A percentile compares a stretch with the other conserved stretches of the same genome.
phyloP scores from a whole-genome alignment of 2,329 filamentous ascomycete genomes.

The Xylaria sp. region DNA sequence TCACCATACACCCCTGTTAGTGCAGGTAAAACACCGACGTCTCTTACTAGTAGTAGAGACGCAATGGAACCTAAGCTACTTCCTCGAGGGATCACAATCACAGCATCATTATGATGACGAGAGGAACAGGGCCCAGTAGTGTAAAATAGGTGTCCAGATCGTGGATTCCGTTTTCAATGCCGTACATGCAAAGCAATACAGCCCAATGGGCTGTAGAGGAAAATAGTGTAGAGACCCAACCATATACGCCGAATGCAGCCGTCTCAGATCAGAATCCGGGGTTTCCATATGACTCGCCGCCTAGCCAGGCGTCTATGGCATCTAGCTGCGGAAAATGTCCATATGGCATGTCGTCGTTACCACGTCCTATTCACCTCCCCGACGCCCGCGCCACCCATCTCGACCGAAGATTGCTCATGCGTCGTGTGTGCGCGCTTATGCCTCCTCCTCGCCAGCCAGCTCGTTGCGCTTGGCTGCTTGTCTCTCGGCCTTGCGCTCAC shows the following conservation, averaged over 20 bases:
- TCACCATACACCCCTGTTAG: background rate
- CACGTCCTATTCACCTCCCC: slow-evolving; percentile 40
- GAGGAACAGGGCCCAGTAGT: background rate
- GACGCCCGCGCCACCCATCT: slow-evolving; percentile 16
- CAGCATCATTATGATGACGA: background rate
- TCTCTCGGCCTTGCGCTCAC: slow-evolving; percentile 97
- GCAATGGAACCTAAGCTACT: background rate
- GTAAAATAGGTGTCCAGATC: slow-evolving; percentile 53
- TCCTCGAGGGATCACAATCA: slow-evolving; percentile 1
- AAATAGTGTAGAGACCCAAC: slow-evolving; percentile 58
- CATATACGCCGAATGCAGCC: slow-evolving; percentile 59
- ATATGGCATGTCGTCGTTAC: slow-evolving; percentile 46
- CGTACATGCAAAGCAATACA: slow-evolving; percentile 60
- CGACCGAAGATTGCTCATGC: slow-evolving; percentile 14
- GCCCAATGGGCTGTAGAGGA: slow-evolving; percentile 48
- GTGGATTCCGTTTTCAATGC: slow-evolving; percentile 67
- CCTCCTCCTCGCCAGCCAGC: slow-evolving; percentile 77
- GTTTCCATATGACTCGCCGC: slow-evolving; percentile 46
- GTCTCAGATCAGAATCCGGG: slow-evolving; percentile 50
- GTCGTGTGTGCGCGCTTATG: slow-evolving; percentile 50
- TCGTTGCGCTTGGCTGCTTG: slow-evolving; percentile 90
- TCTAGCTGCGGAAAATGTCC: slow-evolving; percentile 45
- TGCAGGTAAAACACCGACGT: background rate
- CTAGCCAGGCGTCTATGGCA: slow-evolving; percentile 45
- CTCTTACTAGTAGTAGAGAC: background rate